Evolutionary conservation across 1,139 yeast genomes (phyloP), one percentile per base, ranked within the genome.

Genomic region (Zygosaccharomyces sapae): DNA sequence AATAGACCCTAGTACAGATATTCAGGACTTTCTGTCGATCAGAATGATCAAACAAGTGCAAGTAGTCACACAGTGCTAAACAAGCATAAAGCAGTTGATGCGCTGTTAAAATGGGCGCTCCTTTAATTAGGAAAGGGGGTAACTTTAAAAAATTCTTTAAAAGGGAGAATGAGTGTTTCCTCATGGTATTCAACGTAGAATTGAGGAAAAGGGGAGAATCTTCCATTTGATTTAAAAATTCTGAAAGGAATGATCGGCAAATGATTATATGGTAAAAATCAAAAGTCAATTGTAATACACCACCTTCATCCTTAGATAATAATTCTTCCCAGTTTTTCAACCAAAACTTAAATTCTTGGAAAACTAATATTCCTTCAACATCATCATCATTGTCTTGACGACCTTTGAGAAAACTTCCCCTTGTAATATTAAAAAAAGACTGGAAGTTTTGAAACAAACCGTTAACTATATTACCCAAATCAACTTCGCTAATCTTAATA

Each of bases 1-100:
- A 78, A 53, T 77, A 78, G 5, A 75, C 72, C 47, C 70, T 68
- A 0, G 80, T 71, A 40, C 79, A 75, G 16, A 75, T 57, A 48
- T 68, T 73, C 35, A 77, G 53, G 1, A 74, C 59, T 46, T 61
- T 65, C 22, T 67, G 68, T 45, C 68, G 68, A 49, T 73, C 74
- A 3, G 59, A 48, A 13, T 58, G 58, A 13, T 62, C 59, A 63
- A 72, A 70, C 45, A 64, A 59, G 44, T 66, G 64, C 16, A 76
- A 61, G 51, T 68, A 71, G 44, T 76, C 77, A 55, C 77, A 74
- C 19, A 78, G 61, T 0, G 78, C 73, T 42, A 77, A 57, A 55
- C 79, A 76, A 0, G 79, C 74, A 55, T 76, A 78, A 5, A 77
- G 75, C 25, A 77, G 67, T 50, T 76, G 76, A 52, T 75, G 71